phyloP scores from a whole-genome alignment of 805 yeast genomes.

The Pichia scutulata region DNA sequence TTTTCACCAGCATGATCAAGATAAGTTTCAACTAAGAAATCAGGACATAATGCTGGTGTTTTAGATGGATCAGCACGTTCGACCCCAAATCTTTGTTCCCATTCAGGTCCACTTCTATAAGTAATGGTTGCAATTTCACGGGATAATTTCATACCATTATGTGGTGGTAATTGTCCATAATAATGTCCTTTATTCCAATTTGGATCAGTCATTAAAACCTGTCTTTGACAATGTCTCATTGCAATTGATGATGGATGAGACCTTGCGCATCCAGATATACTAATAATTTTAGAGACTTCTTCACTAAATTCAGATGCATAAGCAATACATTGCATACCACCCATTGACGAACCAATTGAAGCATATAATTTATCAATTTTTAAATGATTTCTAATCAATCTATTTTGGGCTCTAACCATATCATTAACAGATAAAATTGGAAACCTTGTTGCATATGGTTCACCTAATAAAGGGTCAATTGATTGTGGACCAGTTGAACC shows the following conservation, averaged over 20 bases:
- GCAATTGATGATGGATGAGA: constrained; percentile 94
- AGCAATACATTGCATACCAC: constrained; percentile 97
- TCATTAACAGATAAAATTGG: constrained; percentile 82
- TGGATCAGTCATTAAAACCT: constrained; percentile 89
- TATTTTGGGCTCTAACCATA: constrained; percentile 84
- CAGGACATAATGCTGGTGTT: constrained; percentile 88
- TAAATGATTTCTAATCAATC: constrained; percentile 54
- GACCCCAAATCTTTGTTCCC: constrained; percentile 90
- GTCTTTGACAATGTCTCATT: constrained; percentile 87
- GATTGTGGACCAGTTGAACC: constrained; percentile 94
- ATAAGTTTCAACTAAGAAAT: constrained; percentile 85
- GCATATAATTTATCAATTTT: constrained; percentile 63
- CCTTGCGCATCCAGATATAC: constrained; percentile 89
- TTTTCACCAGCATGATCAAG: constrained; percentile 93
- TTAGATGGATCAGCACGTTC: constrained; percentile 72
- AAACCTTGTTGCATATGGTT: constrained; percentile 76
- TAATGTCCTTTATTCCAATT: constrained; percentile 92
- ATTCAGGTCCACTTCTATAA: constrained; percentile 92
- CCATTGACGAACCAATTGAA: constrained; percentile 88
- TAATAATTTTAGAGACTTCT: constrained; percentile 60
- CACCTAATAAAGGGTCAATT: constrained; percentile 56
- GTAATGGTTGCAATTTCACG: constrained; percentile 92
- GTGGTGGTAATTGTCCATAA: constrained; percentile 70
- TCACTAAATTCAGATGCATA: constrained; percentile 79
- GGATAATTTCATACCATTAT: constrained; percentile 90